Evolutionary conservation across 306 rosid genomes (phyloP), one percentile per base, ranked within the genome.

Genomic region (Pueraria montana): DNA sequence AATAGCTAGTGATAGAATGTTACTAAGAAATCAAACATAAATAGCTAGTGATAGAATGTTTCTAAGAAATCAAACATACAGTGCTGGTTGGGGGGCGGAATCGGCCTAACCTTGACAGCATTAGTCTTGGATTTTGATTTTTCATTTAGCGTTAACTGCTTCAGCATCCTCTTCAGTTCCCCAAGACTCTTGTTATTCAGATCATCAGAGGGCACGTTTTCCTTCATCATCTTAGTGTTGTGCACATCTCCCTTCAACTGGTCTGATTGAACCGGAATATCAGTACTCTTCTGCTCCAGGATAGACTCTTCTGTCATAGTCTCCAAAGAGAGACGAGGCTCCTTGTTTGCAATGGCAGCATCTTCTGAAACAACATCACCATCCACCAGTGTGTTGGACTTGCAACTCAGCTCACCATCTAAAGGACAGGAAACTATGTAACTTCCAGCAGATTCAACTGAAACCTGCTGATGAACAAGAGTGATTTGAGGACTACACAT

Each of bases 161-260:
- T 91, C 34, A 90, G 49, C 90, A 69, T 61, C 80, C 86, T 93
- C 78, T 1, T 84, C 4, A 95, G 93, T 88, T 70, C 76, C 86
- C 95, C 69, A 3, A 91, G 17, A 76, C 97, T 95, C 66, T 11
- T 46, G 0, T 24, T 62, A 0, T 46, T 10, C 0, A 77, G 55
- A 18, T 74, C 72, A 21, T 46, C 66, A 4, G 14, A 4, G 21
- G 11, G 66, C 81, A 5, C 43, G 55, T 63, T 80, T 36, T 36
- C 40, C 40, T 36, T 36, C 8, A 36, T 36, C 40, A 36, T 30
- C 4, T 30, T 30, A 30, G 4, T 36, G 5, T 36, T 6, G 40
- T 36, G 40, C 43, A 38, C 11, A 38, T 8, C 43, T 64, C 45
- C 86, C 87, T 87, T 36, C 12, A 78, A 36, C 58, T 62, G 72